Evolutionary conservation across 2,329 filamentous ascomycete genomes (phyloP), one percentile per base, ranked within the genome.

Genomic region (Myriosclerotinia scirpicola): DNA sequence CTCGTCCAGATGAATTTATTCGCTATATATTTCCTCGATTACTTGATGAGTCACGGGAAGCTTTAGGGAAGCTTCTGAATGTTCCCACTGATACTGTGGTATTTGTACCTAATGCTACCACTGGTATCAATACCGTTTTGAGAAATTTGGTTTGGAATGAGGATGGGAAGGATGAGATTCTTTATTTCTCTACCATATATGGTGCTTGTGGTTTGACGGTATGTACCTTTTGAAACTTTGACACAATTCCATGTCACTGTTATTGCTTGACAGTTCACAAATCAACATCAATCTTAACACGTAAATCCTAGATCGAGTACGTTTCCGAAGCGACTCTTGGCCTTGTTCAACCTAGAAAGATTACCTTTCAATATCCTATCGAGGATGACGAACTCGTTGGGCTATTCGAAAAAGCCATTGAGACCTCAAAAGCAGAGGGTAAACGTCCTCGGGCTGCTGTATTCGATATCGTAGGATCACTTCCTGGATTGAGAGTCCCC

Each of bases 71-170:
- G 34, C 74, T 92, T 30, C 80, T 97, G 68, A 85, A 90, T 68
- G 89, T 85, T 0, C 87, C 89, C 0, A 75, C 81, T 0, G 82
- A 88, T 12, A 87, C 88, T 12, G 80, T 91, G 50, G 92, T 96
- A 0, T 89, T 96, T 70, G 87, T 96, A 0, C 81, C 85, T 67
- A 97, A 97, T 76, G 92, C 93, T 15, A 96, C 92, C 0, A 88
- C 85, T 0, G 91, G 86, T 34, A 79, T 93, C 56, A 94, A 95
- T 78, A 91, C 87, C 0, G 85, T 96, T 6, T 83, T 97, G n/a
- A 86, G 89, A 53, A 93, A 90, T 75, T 77, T 97, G 2, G 74
- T 76, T 1, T 96, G 88, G 83, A 77, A 85, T 48, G 76, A 81
- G 0, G 88, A 89, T 68, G 73, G 74, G 2, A 74, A 73, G 14